Evolutionary conservation across 306 rosid species (phyloP).

Genomic region (Sphenostylis stenocarpa): DNA sequence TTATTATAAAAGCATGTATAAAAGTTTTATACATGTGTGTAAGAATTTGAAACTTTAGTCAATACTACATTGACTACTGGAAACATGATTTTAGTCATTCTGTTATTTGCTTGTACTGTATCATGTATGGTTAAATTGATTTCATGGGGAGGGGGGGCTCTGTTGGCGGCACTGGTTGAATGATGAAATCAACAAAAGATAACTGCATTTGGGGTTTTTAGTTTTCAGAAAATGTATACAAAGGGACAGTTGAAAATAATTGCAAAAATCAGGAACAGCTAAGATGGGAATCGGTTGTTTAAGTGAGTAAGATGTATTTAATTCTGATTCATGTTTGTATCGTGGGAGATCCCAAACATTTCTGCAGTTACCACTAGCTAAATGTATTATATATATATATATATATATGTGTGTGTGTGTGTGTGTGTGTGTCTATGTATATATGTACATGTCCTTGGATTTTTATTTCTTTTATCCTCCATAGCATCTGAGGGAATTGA

Average conservation of each 20-base stretch:
- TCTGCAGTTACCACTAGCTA: not conserved
- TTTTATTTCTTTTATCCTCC: not conserved
- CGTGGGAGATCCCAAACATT: not conserved
- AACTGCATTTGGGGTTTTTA: not conserved
- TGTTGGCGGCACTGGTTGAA: slow-evolving; percentile 11
- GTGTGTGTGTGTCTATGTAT: too few relatives aligned
- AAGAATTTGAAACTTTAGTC: not conserved
- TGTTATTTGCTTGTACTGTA: not conserved
- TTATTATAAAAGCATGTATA: not conserved
- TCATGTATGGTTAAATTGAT: slow-evolving; percentile 14
- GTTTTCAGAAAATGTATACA: not conserved
- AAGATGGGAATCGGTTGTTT: not conserved
- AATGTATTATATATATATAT: not conserved
- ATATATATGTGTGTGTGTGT: too few relatives aligned
- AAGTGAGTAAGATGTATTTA: slow-evolving; percentile 4
- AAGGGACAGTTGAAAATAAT: not conserved
- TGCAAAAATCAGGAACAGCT: not conserved
- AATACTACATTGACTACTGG: not conserved
- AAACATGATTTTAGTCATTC: not conserved
- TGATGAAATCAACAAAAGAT: slow-evolving; percentile 22
- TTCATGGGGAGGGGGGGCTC: not conserved
- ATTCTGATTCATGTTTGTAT: not conserved
- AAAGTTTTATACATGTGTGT: not conserved
- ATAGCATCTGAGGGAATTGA: slow-evolving; percentile 17
- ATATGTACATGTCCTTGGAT: not conserved